phyloP scores from a whole-genome alignment of 148 eudicot genomes.

The Pharnaceum exiguum region DNA sequence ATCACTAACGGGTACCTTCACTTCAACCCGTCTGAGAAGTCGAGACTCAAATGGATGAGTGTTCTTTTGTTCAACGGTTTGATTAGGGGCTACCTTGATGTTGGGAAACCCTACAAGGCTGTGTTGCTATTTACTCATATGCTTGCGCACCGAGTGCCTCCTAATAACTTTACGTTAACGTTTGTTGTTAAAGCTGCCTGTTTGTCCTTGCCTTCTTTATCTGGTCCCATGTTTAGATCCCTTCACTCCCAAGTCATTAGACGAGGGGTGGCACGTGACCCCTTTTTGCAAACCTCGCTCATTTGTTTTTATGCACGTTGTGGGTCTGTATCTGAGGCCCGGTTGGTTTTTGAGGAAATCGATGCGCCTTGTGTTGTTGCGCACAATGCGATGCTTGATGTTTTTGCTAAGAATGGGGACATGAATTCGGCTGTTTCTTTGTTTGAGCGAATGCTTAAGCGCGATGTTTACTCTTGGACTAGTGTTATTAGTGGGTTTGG shows the following conservation, averaged over 20 bases:
- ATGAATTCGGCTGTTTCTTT: conserved; percentile 35
- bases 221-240: conserved; percentile 4
- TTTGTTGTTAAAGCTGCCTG: conserved; percentile 44
- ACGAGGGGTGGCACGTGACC: conserved; percentile 38
- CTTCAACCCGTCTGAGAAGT: conserved; percentile 11
- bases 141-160: conserved; percentile 35
- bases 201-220: conserved; percentile 8
- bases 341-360: conserved; percentile 39
- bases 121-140: conserved; percentile 38
- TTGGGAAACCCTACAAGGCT: conserved; percentile 23
- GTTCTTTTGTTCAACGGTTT: conserved; percentile 48
- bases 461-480: conserved; percentile 64
- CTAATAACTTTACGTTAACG: conserved; percentile 52
- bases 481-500: conserved; percentile 48
- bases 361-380: conserved; percentile 40
- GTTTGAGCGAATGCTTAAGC: conserved; percentile 36
- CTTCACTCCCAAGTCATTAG: conserved; percentile 36
- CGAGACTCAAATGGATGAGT: conserved; percentile 36
- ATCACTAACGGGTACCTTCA: conserved; percentile 48
- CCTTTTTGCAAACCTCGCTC: conserved; percentile 46
- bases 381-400: conserved; percentile 55
- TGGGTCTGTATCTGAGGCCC: conserved; percentile 27
- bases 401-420: conserved; percentile 35
- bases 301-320: conserved; percentile 26
- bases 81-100: conserved; percentile 39